Evolutionary conservation across 345 rosid species (phyloP).

Genomic region (Hibiscus tridactylites): DNA sequence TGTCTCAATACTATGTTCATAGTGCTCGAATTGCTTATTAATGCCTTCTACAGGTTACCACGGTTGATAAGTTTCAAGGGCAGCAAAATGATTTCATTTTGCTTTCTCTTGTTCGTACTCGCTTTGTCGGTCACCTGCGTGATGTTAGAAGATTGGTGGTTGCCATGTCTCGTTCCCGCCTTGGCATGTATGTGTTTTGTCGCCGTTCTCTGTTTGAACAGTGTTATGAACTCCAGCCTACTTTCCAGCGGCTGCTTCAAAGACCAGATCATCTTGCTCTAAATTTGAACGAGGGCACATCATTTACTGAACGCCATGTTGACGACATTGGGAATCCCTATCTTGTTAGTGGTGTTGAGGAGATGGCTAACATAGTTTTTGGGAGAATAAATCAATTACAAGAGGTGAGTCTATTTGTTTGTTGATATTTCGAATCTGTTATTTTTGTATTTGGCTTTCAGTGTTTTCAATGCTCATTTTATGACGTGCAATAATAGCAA

Average conservation of each 20-base stretch:
- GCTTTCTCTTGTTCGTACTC: slow-evolving; percentile 91
- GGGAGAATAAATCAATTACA: slow-evolving; percentile 44
- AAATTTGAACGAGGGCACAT: slow-evolving; percentile 49
- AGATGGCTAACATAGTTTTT: slow-evolving; percentile 60
- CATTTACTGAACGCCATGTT: slow-evolving; percentile 68
- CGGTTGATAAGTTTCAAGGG: slow-evolving; percentile 99
- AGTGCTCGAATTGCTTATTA: not conserved
- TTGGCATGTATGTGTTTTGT: slow-evolving; percentile 84
- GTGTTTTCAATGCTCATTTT: not conserved
- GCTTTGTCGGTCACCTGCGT: slow-evolving; percentile 96
- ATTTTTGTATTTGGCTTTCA: not conserved
- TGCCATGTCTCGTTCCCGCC: slow-evolving; percentile 98
- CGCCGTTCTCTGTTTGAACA: slow-evolving; percentile 89
- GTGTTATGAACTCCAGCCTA: slow-evolving; percentile 94
- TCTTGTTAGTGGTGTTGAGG: slow-evolving; percentile 57
- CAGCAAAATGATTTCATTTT: slow-evolving; percentile 93
- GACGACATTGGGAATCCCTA: slow-evolving; percentile 58
- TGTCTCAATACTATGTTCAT: not conserved
- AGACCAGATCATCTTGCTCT: slow-evolving; percentile 77
- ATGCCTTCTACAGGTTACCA: slow-evolving; percentile 53
- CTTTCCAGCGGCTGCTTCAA: slow-evolving; percentile 68
- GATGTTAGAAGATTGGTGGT: slow-evolving; percentile 95
- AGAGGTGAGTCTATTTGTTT: slow-evolving; percentile 38
- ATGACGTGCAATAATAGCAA: not conserved
- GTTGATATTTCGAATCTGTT: not conserved